Conservation (phyloP, 768 basidiomycete genomes). For the Mycena crocata region DNA sequence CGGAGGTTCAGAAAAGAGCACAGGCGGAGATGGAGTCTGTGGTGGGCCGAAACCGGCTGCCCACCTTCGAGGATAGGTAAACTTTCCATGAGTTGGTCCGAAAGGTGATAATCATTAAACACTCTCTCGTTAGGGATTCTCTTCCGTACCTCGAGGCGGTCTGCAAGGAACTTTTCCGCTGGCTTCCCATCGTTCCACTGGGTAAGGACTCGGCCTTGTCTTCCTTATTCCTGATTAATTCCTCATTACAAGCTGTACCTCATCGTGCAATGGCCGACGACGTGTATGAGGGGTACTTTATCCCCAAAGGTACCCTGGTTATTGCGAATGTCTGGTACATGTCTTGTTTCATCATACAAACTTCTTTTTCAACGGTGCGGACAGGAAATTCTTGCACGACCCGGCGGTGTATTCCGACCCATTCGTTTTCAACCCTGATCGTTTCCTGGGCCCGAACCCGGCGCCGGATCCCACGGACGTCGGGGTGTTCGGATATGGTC, state of each 20-base stretch:
- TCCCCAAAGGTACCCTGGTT: constrained; percentile 43
- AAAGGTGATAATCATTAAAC: too few species aligned
- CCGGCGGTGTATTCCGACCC: constrained; percentile 45
- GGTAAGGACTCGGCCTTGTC: background rate
- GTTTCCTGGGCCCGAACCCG: constrained; percentile 40
- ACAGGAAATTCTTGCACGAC: constrained; percentile 48
- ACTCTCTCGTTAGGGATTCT: too few species aligned
- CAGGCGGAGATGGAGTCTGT: constrained; percentile 58
- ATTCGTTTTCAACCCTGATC: constrained; percentile 46
- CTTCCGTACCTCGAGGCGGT: constrained; percentile 57
- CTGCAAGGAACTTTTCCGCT: constrained; percentile 50
- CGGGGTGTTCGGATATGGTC: constrained; percentile 45
- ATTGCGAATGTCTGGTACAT: constrained; percentile 37
- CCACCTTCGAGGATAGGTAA: constrained; percentile 53
- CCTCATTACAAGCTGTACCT: constrained; percentile 34
- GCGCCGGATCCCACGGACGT: constrained; percentile 34
- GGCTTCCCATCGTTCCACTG: constrained; percentile 36
- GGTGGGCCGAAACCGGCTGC: constrained; percentile 54
- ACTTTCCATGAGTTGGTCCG: too few species aligned
- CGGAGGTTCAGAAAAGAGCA: constrained; percentile 51
- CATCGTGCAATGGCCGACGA: constrained; percentile 44
- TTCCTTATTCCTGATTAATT: background rate
- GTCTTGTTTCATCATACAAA: too few species aligned
- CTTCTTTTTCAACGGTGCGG: background rate
- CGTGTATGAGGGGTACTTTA: constrained; percentile 46